These are phyloP conservation scores for Tephrocybe sp. DNA, from an alignment of 768 basidiomycete species.

Conservation along the genomic window DNA sequence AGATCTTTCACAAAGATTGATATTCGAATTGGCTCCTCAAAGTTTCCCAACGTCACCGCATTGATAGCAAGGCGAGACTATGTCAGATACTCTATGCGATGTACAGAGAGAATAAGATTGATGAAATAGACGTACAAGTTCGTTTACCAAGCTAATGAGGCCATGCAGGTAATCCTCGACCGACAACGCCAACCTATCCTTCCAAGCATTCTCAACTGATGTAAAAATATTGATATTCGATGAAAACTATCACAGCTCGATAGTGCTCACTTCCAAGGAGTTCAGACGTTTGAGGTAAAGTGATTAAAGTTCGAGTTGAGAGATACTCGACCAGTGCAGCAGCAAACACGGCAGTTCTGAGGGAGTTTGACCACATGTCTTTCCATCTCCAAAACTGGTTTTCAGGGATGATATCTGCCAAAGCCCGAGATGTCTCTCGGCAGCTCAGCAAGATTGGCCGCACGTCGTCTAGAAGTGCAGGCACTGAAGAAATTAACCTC, in stretches of 20 bases:
- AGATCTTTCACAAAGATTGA: slow-evolving; percentile 80
- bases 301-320: slow-evolving; percentile 54
- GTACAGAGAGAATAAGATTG: neutral
- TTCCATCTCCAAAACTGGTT: slow-evolving; percentile 86
- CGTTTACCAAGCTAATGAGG: slow-evolving; percentile 75
- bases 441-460: slow-evolving; percentile 58
- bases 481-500: slow-evolving; percentile 42
- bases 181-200: slow-evolving; percentile 58
- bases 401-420: slow-evolving; percentile 63
- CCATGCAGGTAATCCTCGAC: slow-evolving; percentile 85
- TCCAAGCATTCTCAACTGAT: slow-evolving; percentile 70
- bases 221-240: slow-evolving; percentile 34
- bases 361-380: slow-evolving; percentile 75
- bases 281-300: slow-evolving; percentile 50
- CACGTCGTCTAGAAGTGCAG: slow-evolving; percentile 55
- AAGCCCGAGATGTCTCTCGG: slow-evolving; percentile 42
- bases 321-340: slow-evolving; percentile 70
- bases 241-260: slow-evolving; percentile 1
- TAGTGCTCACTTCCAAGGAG: slow-evolving; percentile 64
- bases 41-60: slow-evolving; percentile 79
- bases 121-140: slow-evolving; percentile 53
- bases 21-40: slow-evolving; percentile 76
- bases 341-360: slow-evolving; percentile 66
- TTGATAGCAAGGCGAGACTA: slow-evolving; percentile 82
- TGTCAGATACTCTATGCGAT: neutral